Evolutionary conservation across 2,329 filamentous ascomycete genomes (phyloP), one percentile per base, ranked within the genome.

Genomic region (Fusarium sp.): DNA sequence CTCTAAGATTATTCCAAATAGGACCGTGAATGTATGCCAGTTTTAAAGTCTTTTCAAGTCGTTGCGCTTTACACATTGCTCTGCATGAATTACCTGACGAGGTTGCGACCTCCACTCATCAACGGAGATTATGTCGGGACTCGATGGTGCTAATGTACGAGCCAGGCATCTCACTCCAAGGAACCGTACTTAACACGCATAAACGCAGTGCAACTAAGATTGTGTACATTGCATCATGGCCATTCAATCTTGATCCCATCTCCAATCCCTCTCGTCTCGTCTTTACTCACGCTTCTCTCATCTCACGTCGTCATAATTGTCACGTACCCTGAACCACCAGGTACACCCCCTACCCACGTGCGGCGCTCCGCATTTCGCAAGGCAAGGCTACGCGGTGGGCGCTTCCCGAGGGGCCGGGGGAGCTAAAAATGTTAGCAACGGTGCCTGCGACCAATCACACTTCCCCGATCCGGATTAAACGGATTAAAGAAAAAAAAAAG

Each of bases 401-500:
- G 76, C 72, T 48, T 76, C 69, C 77, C 77, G 77, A 76, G 69
- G 69, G 58, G 37, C 71, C 73, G 68, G 73, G 61, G 77, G 71
- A 76, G 66, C 75, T 78, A 78, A 72, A 71, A 58, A 39, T 35
- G 34, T 39, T 39, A 66, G 66, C 68, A 77, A 76, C 76, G 76
- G 71, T 70, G 66, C 67, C 69, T 59, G 32, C 66, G 58, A 57
- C 76, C 73, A 78, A 78, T 78, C 73, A 77, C n/a, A 10, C 7
- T 18, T 48, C 54, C 54, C 34, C 56, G 50, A 48, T 60, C 41
- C 37, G 57, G 45, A 71, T 70, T 59, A 41, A 34, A 59, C 56
- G 50, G 56, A 57, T 32, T 52, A 52, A 66, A 62, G 54, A 23
- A 20, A 56, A 50, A 20, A 65, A 72, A 69, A 71, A 48, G 45